phyloP scores from a whole-genome alignment of 108 stramenopile species.

The Pseudonitzschia pungens region DNA sequence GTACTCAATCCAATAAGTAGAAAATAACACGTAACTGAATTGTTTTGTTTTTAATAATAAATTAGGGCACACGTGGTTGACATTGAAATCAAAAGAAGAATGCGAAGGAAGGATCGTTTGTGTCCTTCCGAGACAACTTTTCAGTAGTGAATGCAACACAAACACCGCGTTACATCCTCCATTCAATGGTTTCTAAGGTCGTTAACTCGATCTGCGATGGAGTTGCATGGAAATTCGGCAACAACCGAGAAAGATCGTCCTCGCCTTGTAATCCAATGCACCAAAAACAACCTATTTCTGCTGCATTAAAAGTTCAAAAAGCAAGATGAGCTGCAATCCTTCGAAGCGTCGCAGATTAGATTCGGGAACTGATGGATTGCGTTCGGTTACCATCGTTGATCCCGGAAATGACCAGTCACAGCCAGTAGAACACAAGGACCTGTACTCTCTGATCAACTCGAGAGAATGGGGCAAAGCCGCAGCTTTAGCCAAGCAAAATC shows the following conservation, averaged over 20 bases:
- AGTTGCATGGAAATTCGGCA: no score
- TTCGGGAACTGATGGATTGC: not conserved
- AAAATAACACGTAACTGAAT: not conserved
- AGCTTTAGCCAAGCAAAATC: slow-evolving; percentile 12
- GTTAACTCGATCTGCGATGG: no score
- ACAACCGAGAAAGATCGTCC: no score
- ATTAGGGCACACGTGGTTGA: not conserved
- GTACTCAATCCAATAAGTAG: not conserved
- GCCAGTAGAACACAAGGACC: not conserved
- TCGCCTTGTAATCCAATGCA: no score
- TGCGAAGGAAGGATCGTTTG: not conserved
- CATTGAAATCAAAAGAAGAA: not conserved
- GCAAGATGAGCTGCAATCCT: slow-evolving; percentile 8
- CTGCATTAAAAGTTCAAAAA: not conserved
- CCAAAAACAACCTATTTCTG: no score
- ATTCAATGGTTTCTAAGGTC: not conserved
- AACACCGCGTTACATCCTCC: not conserved
- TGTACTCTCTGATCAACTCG: slow-evolving; percentile 11
- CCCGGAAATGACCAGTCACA: not conserved
- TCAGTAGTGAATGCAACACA: not conserved
- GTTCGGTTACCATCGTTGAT: not conserved
- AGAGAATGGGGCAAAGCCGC: slow-evolving; percentile 25
- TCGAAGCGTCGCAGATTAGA: slow-evolving; percentile 13
- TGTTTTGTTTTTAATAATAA: not conserved
- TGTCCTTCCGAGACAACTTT: not conserved